phyloP scores from a whole-genome alignment of 129 eudicot genomes.

The Calendula officinalis region DNA sequence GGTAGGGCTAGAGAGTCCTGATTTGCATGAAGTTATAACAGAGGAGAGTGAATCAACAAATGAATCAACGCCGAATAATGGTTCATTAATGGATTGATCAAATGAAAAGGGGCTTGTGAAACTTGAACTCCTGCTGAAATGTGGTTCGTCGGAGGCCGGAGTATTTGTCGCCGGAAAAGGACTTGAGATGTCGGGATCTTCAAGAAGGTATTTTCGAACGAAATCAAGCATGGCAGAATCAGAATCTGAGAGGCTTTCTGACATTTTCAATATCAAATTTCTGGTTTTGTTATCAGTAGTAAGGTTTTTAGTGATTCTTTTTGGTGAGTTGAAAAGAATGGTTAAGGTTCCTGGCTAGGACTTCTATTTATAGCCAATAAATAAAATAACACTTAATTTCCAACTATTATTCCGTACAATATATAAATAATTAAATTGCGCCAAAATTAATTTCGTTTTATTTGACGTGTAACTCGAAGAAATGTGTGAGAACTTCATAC shows the following conservation, averaged over 20 bases:
- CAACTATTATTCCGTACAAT: no score
- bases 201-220: conserved; percentile 36
- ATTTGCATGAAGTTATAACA: conserved; percentile 25
- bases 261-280: conserved; percentile 23
- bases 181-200: conserved; percentile 29
- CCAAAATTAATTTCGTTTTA: not conserved
- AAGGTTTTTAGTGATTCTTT: conserved; percentile 10
- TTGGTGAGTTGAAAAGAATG: conserved; percentile 14
- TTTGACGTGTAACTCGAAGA: not conserved
- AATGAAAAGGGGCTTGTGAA: conserved; percentile 32
- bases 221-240: conserved; percentile 51
- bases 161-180: conserved; percentile 26
- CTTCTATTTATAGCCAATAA: conserved; percentile 33
- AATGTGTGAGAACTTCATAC: no score
- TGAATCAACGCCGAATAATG: conserved; percentile 26
- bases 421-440: no score
- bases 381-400: not conserved
- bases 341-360: conserved; percentile 16
- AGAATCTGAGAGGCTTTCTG: conserved; percentile 43
- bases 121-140: conserved; percentile 33
- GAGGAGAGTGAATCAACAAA: conserved; percentile 36
- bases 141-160: conserved; percentile 15
- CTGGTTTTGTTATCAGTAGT: not conserved
- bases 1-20: conserved; percentile 18
- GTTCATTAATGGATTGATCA: conserved; percentile 19